Percentiles rank a stretch among this genome's conserved stretches.
phyloP scores from a whole-genome alignment of 2,329 filamentous ascomycete species.

The Aureobasidium sp. region DNA sequence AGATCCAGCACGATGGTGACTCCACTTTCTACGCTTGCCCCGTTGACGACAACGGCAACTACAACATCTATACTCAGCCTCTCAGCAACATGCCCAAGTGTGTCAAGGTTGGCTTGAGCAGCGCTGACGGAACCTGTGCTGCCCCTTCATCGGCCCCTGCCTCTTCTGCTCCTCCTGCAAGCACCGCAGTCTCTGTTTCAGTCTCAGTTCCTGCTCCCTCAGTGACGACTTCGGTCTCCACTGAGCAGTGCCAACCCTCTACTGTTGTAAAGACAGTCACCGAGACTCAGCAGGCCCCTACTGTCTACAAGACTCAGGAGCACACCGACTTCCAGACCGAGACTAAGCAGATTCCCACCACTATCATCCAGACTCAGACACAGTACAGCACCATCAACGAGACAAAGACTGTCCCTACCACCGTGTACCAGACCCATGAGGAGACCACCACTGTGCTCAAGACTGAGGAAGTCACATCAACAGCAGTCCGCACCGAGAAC shows the following conservation, averaged over 20 bases:
- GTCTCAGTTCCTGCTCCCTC: neutral
- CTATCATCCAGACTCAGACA: neutral
- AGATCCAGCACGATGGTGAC: conserved; percentile 44
- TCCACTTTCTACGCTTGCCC: conserved; percentile 53
- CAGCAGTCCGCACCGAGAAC: neutral
- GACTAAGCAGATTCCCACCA: conserved; percentile 1
- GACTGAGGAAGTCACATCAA: neutral
- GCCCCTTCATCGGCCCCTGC: neutral
- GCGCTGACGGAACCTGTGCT: conserved; percentile 18
- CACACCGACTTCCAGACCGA: conserved; percentile 4
- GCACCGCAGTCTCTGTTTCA: neutral
- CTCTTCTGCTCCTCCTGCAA: conserved; percentile 4
- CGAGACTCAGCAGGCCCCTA: neutral
- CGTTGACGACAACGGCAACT: conserved; percentile 44
- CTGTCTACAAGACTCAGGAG: neutral
- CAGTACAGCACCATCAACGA: conserved; percentile 1
- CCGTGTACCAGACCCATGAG: neutral
- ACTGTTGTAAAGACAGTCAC: conserved; percentile 1
- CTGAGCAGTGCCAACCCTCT: neutral
- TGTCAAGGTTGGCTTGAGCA: conserved; percentile 5
- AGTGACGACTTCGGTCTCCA: neutral
- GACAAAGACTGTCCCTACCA: conserved; percentile 2
- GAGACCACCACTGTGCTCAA: neutral
- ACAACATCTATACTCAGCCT: conserved; percentile 29
- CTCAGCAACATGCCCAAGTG: conserved; percentile 15